phyloP scores from a whole-genome alignment of 306 rosid genomes.

The Malus fusca region DNA sequence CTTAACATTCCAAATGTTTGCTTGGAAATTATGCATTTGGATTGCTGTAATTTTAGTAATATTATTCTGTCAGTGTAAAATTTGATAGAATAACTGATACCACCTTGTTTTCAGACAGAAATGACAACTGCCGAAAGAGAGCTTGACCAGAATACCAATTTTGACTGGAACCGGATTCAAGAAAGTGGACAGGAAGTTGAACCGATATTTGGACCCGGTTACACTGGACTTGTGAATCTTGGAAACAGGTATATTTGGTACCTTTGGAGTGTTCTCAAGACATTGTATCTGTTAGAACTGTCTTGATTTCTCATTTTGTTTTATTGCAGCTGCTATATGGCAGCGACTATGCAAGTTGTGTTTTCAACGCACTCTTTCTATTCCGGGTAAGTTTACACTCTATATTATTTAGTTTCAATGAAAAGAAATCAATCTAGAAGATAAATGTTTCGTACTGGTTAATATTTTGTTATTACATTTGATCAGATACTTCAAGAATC shows the following conservation, averaged over 20 bases:
- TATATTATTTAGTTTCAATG: conserved; percentile 3
- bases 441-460: conserved; percentile 6
- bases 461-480: conserved; percentile 1
- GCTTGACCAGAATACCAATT: conserved; percentile 93
- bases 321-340: conserved; percentile 87
- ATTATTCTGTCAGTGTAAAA: not conserved
- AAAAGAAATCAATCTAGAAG: not conserved
- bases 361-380: conserved; percentile 63
- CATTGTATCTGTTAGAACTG: not conserved
- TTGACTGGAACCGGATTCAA: conserved; percentile 95
- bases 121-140: conserved; percentile 99
- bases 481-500: conserved; percentile 53
- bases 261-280: conserved; percentile 6
- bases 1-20: not conserved
- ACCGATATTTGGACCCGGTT: conserved; percentile 90
- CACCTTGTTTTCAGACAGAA: conserved; percentile 63
- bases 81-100: not conserved
- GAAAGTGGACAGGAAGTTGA: conserved; percentile 90
- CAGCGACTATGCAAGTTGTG: conserved; percentile 93
- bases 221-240: conserved; percentile 86
- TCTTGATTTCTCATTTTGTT: conserved; percentile 19
- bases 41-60: not conserved
- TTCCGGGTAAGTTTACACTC: conserved; percentile 36
- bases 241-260: conserved; percentile 70
- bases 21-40: not conserved